Base-by-base conservation (phyloP, 2,329 filamentous ascomycete species). In the Xylaria multiplex region DNA sequence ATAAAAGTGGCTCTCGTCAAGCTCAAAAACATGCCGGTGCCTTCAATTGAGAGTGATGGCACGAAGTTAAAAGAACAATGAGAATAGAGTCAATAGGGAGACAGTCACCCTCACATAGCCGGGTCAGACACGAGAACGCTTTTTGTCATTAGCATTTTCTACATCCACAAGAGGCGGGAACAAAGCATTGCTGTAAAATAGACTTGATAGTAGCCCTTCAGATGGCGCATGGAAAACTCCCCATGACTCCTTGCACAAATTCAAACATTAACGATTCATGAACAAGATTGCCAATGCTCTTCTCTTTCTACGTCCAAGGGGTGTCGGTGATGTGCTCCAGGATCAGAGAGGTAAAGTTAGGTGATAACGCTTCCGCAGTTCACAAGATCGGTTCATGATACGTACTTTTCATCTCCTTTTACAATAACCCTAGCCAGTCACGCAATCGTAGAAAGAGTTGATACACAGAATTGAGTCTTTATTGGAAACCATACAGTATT, bases 171-270 rank as follows among this genome's bases (percentile, higher is more conserved):
- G 16, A 54, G 45, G 5, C 19, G 6, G 45, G 43, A 58, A 55
- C 22, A 48, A 66, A 52, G 53, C 46, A 61, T 56, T 35, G 27
- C 43, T 68, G 59, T 68, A 62, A 48, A 67, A 22, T 64, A 64
- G 66, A 57, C 32, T 62, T 59, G 45, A 59, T 62, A 66, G 49
- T 50, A 66, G 52, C 50, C 43, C 53, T 62, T 68, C 24, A 32
- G 37, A 43, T 37, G 13, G 3, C 24, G 46, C 46, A 50, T 57
- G 35, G 22, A 27, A 16, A 48, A 57, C 16, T 16, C 19, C 35
- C 48, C 35, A 54, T 50, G 48, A 22, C 32, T n/a, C 27, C 13
- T 46, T 22, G 24, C 55, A n/a, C 27, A 16, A 63, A 62, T 60
- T 24, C 6, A 63, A 45, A 43, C 42, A 24, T 56, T 45, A 13